Conservation (phyloP, 2,329 filamentous ascomycete species). For the Aaosphaeria pasadenensis region DNA sequence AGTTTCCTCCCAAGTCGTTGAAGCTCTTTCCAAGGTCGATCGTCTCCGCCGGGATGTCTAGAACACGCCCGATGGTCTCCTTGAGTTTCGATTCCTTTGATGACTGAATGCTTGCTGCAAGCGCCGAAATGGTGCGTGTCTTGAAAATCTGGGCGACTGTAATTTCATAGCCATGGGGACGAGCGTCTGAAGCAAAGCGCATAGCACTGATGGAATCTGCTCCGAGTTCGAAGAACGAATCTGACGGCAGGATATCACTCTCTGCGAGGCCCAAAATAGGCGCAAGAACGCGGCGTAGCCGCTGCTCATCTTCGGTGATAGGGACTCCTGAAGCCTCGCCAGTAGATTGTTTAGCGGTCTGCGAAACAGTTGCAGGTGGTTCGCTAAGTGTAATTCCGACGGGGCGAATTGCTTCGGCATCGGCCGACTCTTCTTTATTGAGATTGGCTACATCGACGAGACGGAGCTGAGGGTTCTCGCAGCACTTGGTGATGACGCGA, state of each 20-base stretch:
- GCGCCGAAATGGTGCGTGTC: conserved; percentile 46
- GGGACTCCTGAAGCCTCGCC: not conserved
- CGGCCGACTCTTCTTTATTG: conserved; percentile 23
- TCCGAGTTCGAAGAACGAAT: conserved; percentile 46
- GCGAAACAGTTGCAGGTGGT: not conserved
- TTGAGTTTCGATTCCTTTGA: conserved; percentile 29
- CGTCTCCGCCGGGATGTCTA: conserved; percentile 24
- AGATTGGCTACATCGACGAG: conserved; percentile 27
- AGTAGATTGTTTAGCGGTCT: not conserved
- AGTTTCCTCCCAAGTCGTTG: conserved; percentile 48
- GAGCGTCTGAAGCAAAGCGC: conserved; percentile 41
- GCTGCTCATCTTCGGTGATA: not conserved
- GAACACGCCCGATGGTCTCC: conserved; percentile 23
- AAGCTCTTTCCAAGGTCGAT: conserved; percentile 43
- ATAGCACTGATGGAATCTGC: conserved; percentile 48
- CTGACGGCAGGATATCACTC: conserved; percentile 34
- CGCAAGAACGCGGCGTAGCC: conserved; percentile 18
- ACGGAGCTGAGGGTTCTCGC: conserved; percentile 36
- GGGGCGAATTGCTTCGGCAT: conserved; percentile 23
- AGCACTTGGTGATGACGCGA: conserved; percentile 50
- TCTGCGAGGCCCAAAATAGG: conserved; percentile 26
- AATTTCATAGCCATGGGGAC: conserved; percentile 33
- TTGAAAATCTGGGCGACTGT: conserved; percentile 45
- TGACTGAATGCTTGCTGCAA: conserved; percentile 48
- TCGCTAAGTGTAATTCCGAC: conserved; percentile 15